phyloP scores from a whole-genome alignment of 306 rosid species.

The Trifolium fragiferum region DNA sequence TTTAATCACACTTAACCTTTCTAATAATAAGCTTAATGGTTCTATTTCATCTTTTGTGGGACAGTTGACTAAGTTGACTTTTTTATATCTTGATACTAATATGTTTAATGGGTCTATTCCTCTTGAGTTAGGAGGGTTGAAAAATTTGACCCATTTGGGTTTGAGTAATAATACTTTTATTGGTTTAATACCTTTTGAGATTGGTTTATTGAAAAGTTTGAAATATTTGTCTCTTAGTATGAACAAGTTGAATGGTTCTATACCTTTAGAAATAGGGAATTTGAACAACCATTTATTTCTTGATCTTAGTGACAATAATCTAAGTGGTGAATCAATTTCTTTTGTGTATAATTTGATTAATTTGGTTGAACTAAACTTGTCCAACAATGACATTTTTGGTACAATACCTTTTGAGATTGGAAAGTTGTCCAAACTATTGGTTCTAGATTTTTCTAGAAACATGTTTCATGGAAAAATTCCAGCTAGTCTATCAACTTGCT shows the following conservation, averaged over 20 bases:
- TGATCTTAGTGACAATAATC: not conserved
- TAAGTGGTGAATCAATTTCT: not conserved
- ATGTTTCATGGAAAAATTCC: not conserved
- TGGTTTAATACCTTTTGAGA: too few relatives aligned
- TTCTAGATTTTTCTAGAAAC: not conserved
- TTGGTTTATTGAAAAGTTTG: too few relatives aligned
- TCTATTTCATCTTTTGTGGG: not conserved
- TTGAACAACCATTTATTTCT: not conserved
- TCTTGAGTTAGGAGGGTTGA: not conserved
- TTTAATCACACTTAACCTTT: not conserved
- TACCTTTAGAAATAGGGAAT: too few relatives aligned
- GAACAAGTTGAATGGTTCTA: too few relatives aligned
- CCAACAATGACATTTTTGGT: not conserved
- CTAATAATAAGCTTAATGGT: not conserved
- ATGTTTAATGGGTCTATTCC: not conserved
- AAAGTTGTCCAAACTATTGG: not conserved
- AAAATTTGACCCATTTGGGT: too few relatives aligned
- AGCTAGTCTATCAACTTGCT: not conserved
- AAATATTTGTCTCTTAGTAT: too few relatives aligned
- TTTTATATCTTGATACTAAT: not conserved
- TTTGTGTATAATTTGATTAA: not conserved
- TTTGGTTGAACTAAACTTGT: not conserved
- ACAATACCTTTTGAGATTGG: not conserved
- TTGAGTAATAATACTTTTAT: too few relatives aligned
- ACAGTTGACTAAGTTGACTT: not conserved